Evolutionary conservation across 768 basidiomycete species (phyloP).

Genomic region (Psilocybe cyanescens): DNA sequence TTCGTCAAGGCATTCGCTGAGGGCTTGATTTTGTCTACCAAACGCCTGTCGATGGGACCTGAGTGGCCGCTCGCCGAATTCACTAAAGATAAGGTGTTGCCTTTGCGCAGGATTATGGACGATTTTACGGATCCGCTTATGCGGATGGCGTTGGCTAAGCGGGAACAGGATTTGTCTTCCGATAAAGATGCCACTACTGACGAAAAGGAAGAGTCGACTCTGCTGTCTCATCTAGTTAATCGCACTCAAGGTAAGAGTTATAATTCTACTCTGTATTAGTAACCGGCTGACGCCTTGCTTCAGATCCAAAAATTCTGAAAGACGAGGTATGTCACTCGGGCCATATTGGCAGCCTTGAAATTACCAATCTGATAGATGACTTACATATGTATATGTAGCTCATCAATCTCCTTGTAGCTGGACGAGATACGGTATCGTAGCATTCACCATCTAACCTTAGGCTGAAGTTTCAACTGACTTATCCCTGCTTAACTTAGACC

Average conservation of each 20-base stretch:
- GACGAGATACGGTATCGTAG: constrained; percentile 46
- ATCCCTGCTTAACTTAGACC: constrained; percentile 28
- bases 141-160: constrained; percentile 41
- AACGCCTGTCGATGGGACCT: constrained; percentile 40
- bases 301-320: constrained; percentile 19
- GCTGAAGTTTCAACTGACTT: too few relatives aligned
- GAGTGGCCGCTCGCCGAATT: constrained; percentile 48
- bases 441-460: background rate
- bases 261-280: background rate
- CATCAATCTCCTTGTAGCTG: constrained; percentile 52
- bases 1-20: constrained; percentile 55
- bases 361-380: constrained; percentile 5
- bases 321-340: constrained; percentile 14
- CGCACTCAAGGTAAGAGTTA: constrained; percentile 22
- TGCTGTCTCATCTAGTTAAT: constrained; percentile 42
- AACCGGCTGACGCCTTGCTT: background rate
- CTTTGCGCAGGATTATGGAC: constrained; percentile 48
- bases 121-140: constrained; percentile 56
- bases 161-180: constrained; percentile 33
- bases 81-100: constrained; percentile 46
- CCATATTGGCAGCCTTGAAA: background rate
- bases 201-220: constrained; percentile 22
- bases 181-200: constrained; percentile 15
- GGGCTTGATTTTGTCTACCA: constrained; percentile 41
- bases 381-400: constrained; percentile 24